Base-by-base conservation (phyloP, 176 grass and related monocot species). In the Neostapfia colusana region DNA sequence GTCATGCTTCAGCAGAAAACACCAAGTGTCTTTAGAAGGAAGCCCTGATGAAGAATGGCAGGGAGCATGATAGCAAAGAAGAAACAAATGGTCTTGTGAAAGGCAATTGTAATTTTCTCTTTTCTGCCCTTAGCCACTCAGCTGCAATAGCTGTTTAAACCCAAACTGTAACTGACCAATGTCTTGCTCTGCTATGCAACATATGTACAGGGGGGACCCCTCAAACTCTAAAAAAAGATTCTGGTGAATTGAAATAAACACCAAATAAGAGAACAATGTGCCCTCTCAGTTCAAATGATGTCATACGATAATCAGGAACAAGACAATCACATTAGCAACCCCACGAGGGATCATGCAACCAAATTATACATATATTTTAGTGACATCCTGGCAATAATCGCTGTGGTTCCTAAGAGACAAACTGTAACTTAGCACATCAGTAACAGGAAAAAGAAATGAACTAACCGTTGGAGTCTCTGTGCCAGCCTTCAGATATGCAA, bases 401-500 rank as follows among this genome's bases (percentile, higher is more conserved):
- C 4, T 34, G 20, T 6, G 31, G 42, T 39, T 42, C 6, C 15
- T 43, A 13, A 23, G 65, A 65, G 13, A 38, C 1, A 62, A 69
- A 49, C 23, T 57, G 48, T 3, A 88, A 18, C 38, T 76, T 0
- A 63, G 40, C 18, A 72, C 11, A 46, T 27, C n/a, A 36, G 23
- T 77, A 61, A 66, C 13, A 75, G 7, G 10, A 48, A 84, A 76
- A 7, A 57, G 65, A 76, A 65, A 79, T 66, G 9, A 69, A 90
- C 91, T 88, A 65, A 98, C 95, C 70, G 85, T 98, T 3, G 91
- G 95, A 39, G 91, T 84, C 18, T 87, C 85, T 23, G 85, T 98
- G 37, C 95, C 95, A 70, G 95, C 91, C 79, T 94, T 98, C 59
- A 98, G 60, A 55, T 84, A 98, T 28, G 81, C 95, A 74, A 98